Evolutionary conservation across 805 yeast genomes (phyloP).

Genomic region (Deakozyma indianensis): DNA sequence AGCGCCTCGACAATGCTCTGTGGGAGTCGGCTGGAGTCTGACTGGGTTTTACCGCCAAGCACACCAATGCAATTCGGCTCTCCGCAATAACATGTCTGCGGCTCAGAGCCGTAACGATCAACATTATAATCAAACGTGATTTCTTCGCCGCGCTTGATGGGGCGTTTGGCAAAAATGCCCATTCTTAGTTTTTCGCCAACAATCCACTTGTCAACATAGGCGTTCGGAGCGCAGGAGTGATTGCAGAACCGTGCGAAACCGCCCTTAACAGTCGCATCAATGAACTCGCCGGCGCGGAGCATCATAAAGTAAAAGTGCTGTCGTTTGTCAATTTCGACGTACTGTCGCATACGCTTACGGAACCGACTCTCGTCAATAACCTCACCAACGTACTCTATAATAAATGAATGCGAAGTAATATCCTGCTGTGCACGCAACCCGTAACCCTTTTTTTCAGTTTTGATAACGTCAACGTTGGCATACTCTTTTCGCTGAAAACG

Average conservation of each 20-base stretch:
- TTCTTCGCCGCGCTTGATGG: constrained; percentile 67
- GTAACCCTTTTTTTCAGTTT: constrained; percentile 75
- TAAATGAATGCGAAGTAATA: constrained; percentile 50
- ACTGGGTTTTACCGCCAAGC: constrained; percentile 94
- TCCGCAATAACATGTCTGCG: constrained; percentile 91
- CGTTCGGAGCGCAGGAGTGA: constrained; percentile 92
- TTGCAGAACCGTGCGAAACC: constrained; percentile 83
- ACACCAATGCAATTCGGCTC: constrained; percentile 84
- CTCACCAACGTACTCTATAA: constrained; percentile 90
- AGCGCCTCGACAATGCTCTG: constrained; percentile 74
- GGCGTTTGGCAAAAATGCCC: constrained; percentile 86
- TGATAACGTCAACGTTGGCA: constrained; percentile 66
- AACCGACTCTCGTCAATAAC: constrained; percentile 74
- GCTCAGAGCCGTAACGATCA: constrained; percentile 88
- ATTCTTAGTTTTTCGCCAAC: constrained; percentile 79
- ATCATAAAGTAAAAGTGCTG: constrained; percentile 91
- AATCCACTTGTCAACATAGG: constrained; percentile 94
- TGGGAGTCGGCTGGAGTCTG: constrained; percentile 80
- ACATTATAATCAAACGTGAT: constrained; percentile 88
- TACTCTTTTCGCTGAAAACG: constrained; percentile 69
- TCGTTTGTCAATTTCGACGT: constrained; percentile 45
- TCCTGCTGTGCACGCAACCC: constrained; percentile 63
- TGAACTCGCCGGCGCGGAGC: constrained; percentile 83
- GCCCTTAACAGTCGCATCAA: constrained; percentile 88
- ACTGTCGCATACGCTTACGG: constrained; percentile 55